phyloP scores from a whole-genome alignment of 2,329 filamentous ascomycete species.

The Exophiala sp. region DNA sequence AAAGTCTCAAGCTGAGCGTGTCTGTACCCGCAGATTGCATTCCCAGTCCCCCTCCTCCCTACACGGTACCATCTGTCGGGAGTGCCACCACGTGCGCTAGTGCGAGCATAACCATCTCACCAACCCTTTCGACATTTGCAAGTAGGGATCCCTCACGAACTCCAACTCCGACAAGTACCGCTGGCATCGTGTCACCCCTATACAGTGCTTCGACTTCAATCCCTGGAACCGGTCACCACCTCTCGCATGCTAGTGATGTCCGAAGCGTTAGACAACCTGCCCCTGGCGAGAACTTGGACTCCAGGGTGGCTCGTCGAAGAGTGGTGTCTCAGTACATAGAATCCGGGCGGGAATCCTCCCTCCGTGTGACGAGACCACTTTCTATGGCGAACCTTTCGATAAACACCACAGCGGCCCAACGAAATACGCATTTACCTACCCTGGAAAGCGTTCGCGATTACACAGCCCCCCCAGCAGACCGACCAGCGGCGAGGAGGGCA shows the following conservation, averaged over 20 bases:
- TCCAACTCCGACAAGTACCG: conserved; percentile 20
- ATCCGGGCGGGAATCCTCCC: conserved; percentile 5
- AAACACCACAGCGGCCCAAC: conserved; percentile 17
- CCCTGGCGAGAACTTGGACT: conserved; percentile 5
- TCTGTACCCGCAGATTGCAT: conserved; percentile 24
- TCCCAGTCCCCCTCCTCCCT: conserved; percentile 25
- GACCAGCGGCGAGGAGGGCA: conserved; percentile 41
- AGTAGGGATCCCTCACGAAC: conserved; percentile 10
- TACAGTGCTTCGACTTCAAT: conserved; percentile 4
- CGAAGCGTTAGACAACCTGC: conserved; percentile 3
- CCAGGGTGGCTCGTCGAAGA: conserved; percentile 4
- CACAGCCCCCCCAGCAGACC: conserved; percentile 22
- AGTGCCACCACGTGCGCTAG: conserved; percentile 6
- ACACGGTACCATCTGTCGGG: conserved; percentile 19
- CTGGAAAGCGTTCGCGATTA: background rate
- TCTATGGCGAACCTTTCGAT: conserved; percentile 12
- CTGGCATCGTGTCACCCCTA: conserved; percentile 15
- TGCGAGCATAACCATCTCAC: conserved; percentile 19
- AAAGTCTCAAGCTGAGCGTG: background rate
- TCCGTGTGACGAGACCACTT: conserved; percentile 9
- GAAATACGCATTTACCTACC: background rate
- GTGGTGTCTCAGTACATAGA: conserved; percentile 7
- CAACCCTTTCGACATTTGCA: conserved; percentile 19
- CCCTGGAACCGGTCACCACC: conserved; percentile 4
- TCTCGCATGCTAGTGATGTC: background rate